Base-by-base conservation (phyloP, 1,139 yeast species). In the Blastobotrys apis region DNA sequence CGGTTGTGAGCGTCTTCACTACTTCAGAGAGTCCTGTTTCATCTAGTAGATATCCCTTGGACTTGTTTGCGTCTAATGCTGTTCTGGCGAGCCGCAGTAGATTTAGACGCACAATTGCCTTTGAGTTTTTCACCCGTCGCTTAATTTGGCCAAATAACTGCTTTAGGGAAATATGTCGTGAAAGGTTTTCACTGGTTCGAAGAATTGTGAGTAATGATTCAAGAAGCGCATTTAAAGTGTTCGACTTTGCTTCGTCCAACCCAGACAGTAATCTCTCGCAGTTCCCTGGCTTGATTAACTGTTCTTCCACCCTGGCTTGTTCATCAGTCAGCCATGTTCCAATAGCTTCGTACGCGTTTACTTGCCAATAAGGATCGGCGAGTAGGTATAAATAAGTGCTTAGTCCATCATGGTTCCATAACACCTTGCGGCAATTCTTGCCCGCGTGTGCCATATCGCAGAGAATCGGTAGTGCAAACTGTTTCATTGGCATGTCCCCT, bases 281-380 rank as follows among this genome's bases (percentile, higher is more conserved):
- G 29, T 38, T 36, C 15, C 30, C 32, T 9, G 38, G 37, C 12
- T 37, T 40, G 6, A 47, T 21, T 19, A 61, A 51, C 23, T 44
- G 44, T 19, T 52, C 53, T 40, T 59, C 56, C 2, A 67, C 59
- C 5, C 54, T 44, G 1, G 52, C 54, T 15, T 58, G 54, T 37
- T 66, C 68, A 4, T 59, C 65, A 13, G 57, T 59, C 32, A 63
- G 51, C 69, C 72, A 67, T 3, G 57, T 55, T 3, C 59, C 57
- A 15, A 81, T 66, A 0, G 86, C 74, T 39, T 81, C 86, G 52
- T 80, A 68, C 0, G 85, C 80, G 60, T 77, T 78, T 16, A 81
- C 77, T 57, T 80, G 85, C 87, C 87, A 81, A 52, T 78, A 77
- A 0, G 84, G 80, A 55, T 81, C 84, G 10, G 71, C 56, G 13